Conservation (phyloP, 306 rosid genomes). For the Senna tora region DNA sequence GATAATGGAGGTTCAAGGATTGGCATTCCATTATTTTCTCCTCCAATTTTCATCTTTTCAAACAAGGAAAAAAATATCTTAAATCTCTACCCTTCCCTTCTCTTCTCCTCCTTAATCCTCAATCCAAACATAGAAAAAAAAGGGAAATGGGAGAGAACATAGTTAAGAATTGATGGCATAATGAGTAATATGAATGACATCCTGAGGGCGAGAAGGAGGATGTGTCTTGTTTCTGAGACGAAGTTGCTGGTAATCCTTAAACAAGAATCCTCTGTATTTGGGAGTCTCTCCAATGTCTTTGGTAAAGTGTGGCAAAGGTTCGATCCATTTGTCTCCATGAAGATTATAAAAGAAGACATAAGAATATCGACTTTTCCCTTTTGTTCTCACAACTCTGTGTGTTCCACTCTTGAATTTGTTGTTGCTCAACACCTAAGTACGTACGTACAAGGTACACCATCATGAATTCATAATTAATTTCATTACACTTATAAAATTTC, state of each 20-base stretch:
- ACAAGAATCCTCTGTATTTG: slow-evolving; percentile 45
- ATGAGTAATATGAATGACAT: slow-evolving; percentile 44
- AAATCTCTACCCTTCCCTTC: too few species aligned
- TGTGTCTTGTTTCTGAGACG: slow-evolving; percentile 48
- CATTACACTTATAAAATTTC: too few species aligned
- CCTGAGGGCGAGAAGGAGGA: slow-evolving; percentile 48
- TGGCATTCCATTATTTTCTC: too few species aligned
- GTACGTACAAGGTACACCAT: too few species aligned
- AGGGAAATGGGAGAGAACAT: too few species aligned
- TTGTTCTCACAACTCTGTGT: slow-evolving; percentile 46
- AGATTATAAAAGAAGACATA: slow-evolving; percentile 47
- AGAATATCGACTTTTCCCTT: slow-evolving; percentile 42
- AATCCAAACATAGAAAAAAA: too few species aligned
- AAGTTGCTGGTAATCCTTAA: slow-evolving; percentile 37
- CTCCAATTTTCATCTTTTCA: too few species aligned
- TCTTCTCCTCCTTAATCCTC: too few species aligned
- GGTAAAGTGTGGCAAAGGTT: slow-evolving; percentile 43
- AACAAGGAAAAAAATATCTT: too few species aligned
- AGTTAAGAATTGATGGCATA: slow-evolving; percentile 33
- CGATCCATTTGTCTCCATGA: slow-evolving; percentile 52
- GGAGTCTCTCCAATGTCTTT: slow-evolving; percentile 46
- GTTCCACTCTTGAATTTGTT: slow-evolving; percentile 49
- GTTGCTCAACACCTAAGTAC: slow-evolving; percentile 51
- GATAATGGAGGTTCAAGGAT: too few species aligned
- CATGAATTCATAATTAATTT: too few species aligned